Percentiles rank a stretch among this genome's conserved stretches.
These are phyloP conservation scores for Volvox africanus DNA, from an alignment of 139 green algal genomes.

Conservation along the genomic window DNA sequence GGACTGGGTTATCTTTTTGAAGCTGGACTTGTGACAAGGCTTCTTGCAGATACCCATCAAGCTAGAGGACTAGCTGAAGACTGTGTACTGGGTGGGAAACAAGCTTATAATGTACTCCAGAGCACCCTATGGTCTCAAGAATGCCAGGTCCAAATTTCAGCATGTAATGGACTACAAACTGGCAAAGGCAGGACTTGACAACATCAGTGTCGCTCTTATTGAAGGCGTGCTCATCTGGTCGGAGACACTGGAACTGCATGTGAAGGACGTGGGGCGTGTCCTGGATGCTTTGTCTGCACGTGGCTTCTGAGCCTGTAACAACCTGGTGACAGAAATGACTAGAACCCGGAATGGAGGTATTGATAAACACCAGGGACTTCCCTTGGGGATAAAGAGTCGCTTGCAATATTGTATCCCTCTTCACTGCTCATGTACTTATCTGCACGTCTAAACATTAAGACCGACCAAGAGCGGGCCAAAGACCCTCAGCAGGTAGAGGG, in stretches of 20 bases:
- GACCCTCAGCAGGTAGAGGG: too few species aligned
- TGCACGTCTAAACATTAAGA: too few species aligned
- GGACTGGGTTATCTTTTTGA: constrained; percentile 44
- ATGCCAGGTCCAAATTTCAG: constrained; percentile 46
- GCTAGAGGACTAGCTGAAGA: too few species aligned
- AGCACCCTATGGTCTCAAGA: constrained; percentile 50
- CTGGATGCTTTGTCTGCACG: constrained; percentile 3
- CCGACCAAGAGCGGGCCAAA: too few species aligned
- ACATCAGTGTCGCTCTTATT: constrained; percentile 46
- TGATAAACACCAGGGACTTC: too few species aligned
- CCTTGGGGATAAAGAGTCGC: too few species aligned
- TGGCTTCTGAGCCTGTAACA: constrained; percentile 29
- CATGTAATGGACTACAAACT: constrained; percentile 42
- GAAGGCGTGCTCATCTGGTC: constrained; percentile 48
- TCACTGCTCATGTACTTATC: too few species aligned
- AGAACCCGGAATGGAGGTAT: too few species aligned
- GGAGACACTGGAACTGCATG: constrained; percentile 40
- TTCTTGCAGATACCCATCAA: constrained; percentile 59
- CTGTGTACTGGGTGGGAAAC: too few species aligned
- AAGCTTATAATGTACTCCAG: constrained; percentile 17
- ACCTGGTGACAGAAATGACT: too few species aligned
- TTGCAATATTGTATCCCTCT: too few species aligned
- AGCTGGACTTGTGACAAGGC: constrained; percentile 54
- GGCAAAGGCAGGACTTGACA: background rate
- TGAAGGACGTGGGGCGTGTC: constrained; percentile 9